Evolutionary conservation across 306 rosid species (phyloP), one percentile per base, ranked within the genome.

Genomic region (Heteromeles arbutifolia): DNA sequence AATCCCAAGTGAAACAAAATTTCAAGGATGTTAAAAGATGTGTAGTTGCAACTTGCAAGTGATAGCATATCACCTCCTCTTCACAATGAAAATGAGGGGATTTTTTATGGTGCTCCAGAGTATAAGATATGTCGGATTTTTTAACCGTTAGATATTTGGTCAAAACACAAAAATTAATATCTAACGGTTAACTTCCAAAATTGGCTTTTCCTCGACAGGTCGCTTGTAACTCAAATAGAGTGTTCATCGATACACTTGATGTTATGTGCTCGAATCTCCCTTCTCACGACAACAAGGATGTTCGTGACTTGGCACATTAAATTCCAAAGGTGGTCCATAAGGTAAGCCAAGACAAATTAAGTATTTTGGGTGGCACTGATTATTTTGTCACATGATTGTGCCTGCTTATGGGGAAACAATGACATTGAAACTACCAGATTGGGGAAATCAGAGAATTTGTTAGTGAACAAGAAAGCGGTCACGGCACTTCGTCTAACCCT

Each of bases 361-460:
- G 77, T 14, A 34, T 73, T 56, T 72, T 15, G 0, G 48, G 41
- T 25, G 77, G 68, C 53, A 58, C 32, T 73, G 28, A 41, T 21
- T 59, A 1, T 37, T 57, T 53, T 24, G 64, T 53, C 66, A 34
- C 79, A 66, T 66, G 79, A 66, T n/a, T 13, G 25, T 32, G 65
- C 52, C 39, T 32, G 41, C 72, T 14, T 31, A 22, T 22, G 1
- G 18, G 70, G 65, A 43, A 67, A 34, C 65, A 32, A 11, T 4
- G 48, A 22, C 65, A 65, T 34, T 24, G 70, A 65, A 75, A 43
- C 44, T 13, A 26, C 28, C 43, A 18, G 65, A 61, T 13, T 13
- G 65, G 6, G 3, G 28, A 61, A 61, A 61, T 39, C 14, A 5
- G 65, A 61, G 34, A 61, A 57, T 57, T 57, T 57, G 21, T 22